Percentiles rank a stretch among this genome's conserved stretches.
Conservation (phyloP, 2,329 filamentous ascomycete species). For the Calonectria multiphialidica region DNA sequence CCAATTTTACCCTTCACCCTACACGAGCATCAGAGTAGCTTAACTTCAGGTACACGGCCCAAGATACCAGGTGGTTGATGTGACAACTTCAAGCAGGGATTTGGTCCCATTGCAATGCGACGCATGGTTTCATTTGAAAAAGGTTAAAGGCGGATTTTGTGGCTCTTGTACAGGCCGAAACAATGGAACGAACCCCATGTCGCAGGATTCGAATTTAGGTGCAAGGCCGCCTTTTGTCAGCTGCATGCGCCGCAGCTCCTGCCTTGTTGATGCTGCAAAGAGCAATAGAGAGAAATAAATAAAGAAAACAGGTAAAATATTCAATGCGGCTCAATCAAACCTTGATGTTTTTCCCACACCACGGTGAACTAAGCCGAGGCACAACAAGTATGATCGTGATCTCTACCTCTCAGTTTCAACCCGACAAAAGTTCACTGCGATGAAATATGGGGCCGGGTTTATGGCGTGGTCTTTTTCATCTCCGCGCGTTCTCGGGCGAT, state of each 20-base stretch:
- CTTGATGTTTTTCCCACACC: background rate
- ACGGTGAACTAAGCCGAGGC: background rate
- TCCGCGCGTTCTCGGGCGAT: background rate
- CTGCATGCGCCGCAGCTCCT: slow-evolving; percentile 17
- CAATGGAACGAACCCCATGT: background rate
- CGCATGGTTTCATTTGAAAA: slow-evolving; percentile 65
- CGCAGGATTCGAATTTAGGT: background rate
- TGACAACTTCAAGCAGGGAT: slow-evolving; percentile 61
- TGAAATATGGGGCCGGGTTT: background rate
- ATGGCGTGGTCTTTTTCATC: background rate
- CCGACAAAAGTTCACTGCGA: no score
- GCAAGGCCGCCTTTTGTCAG: background rate
- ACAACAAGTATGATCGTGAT: no score
- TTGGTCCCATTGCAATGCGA: slow-evolving; percentile 87
- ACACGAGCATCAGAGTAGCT: background rate
- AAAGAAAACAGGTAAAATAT: background rate
- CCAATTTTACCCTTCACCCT: background rate
- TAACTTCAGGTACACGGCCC: background rate
- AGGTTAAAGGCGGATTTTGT: slow-evolving; percentile 7
- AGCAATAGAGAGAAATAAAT: background rate
- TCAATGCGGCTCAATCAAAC: background rate
- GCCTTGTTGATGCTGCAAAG: slow-evolving; percentile 7
- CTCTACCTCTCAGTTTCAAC: background rate
- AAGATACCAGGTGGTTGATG: background rate
- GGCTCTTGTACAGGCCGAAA: background rate